Base-by-base conservation (phyloP, 2,329 filamentous ascomycete genomes). In the Amesomyces nigricolor region DNA sequence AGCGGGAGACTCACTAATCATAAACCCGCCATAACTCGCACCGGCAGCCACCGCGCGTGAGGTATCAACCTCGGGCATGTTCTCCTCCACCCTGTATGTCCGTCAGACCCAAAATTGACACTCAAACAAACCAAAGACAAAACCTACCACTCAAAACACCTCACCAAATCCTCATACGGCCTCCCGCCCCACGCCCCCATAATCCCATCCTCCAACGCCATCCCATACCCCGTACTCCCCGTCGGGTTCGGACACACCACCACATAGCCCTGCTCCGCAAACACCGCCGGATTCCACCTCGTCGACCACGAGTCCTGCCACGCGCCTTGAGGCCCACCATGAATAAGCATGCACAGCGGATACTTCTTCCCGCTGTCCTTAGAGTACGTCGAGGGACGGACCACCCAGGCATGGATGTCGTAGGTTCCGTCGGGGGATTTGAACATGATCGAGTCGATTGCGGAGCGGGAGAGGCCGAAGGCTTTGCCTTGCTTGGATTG, bases 201-300 rank as follows among this genome's bases (percentile, higher is more conserved):
- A 65, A 96, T 95, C 0, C 83, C 86, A 66, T 95, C 84, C 32
- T 84, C 83, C 53, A 92, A 81, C 32, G 80, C 78, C 72, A 92
- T 87, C 5, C 90, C 90, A 64, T 91, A 95, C 3, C 89, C 87
- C 5, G 88, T 91, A 64, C 83, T 88, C 16, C 90, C 90, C 0
- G 89, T 94, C 8, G 88, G 88, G 68, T 95, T 95, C 9, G 89
- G 88, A 48, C 83, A 79, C 46, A 95, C 83, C 19, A 87, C 88
- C 3, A 95, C 80, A 66, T 94, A 95, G 45, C 90, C 90, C 71
- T 92, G 88, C 68, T 95, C 89, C 3, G 90, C 89, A 66, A 90
- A 95, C 9, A 92, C 79, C 57, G 88, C 88, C 1, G 88, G 86
- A 67, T 95, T 95, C 90, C 90, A 95, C 16, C 90, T 78, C 2